These are phyloP conservation scores for Purpureocillium lavendulum DNA, from an alignment of 2,329 filamentous ascomycete genomes.

Conservation along the genomic window DNA sequence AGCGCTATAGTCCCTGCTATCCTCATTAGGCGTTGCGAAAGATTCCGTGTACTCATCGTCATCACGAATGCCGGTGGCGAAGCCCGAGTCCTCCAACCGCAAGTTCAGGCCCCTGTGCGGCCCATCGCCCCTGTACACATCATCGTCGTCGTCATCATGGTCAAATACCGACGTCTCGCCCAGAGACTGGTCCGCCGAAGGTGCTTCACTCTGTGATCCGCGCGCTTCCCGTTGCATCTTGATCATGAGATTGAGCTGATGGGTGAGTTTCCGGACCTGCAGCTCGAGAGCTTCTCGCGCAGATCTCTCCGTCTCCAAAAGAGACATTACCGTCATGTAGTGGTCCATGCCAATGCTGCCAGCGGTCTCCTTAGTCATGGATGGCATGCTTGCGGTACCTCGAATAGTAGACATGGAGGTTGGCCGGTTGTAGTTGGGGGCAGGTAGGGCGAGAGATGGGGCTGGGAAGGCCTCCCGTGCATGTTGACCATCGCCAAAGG, in stretches of 20 bases:
- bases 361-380: slow-evolving; percentile 22
- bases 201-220: slow-evolving; percentile 16
- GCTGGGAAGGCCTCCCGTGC: slow-evolving; percentile 35
- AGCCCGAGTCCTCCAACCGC: slow-evolving; percentile 25
- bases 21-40: slow-evolving; percentile 45
- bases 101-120: background rate
- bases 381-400: slow-evolving; percentile 35
- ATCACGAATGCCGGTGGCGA: slow-evolving; percentile 26
- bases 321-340: slow-evolving; percentile 38
- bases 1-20: slow-evolving; percentile 28
- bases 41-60: slow-evolving; percentile 37
- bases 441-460: slow-evolving; percentile 17
- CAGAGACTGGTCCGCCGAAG: slow-evolving; percentile 26
- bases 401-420: slow-evolving; percentile 40
- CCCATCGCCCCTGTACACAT: slow-evolving; percentile 7
- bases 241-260: slow-evolving; percentile 39
- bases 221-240: slow-evolving; percentile 19
- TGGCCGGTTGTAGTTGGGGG: slow-evolving; percentile 21
- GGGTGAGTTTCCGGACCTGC: slow-evolving; percentile 44
- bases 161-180: slow-evolving; percentile 32
- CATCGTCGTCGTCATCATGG: slow-evolving; percentile 31
- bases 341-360: slow-evolving; percentile 33
- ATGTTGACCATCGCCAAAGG: slow-evolving; percentile 37
- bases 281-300: slow-evolving; percentile 47
- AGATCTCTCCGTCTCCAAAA: slow-evolving; percentile 49